Evolutionary conservation across 2,329 filamentous ascomycete genomes (phyloP), one percentile per base, ranked within the genome.

Genomic region (Fusarium piperis): DNA sequence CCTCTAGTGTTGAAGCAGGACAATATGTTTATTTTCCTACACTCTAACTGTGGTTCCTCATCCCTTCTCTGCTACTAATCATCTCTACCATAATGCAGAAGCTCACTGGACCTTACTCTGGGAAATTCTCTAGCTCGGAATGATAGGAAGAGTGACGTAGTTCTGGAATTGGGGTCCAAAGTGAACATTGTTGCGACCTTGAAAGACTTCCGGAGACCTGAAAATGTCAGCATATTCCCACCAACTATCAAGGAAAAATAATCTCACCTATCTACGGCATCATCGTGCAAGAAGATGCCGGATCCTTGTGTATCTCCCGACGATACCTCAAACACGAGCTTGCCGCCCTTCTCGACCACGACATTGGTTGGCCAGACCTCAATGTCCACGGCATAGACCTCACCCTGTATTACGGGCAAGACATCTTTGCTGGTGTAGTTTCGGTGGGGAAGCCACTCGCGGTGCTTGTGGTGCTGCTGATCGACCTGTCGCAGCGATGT

Each of bases 321-420:
- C 7, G 83, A 78, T 3, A 91, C 81, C 77, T 91, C 88, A 44
- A 91, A 84, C 3, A 90, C 82, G 16, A 91, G 72, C 72, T 81
- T 84, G 0, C 83, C 86, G 0, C 88, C 88, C 35, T 77, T 76
- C 26, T 78, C 77, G 11, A 80, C 81, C 0, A 90, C 80, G 0
- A 91, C 88, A 66, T 89, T 90, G 0, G 89, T 91, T 0, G 90
- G 89, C 90, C 89, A 92, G 0, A 92, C 77, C 76, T 92, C 90
- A 0, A 92, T 81, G 67, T 92, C 89, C 1, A 91, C 87, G 0
- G 77, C 79, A 72, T 92, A 92, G 0, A 90, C 81, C 61, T 89
- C 85, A 0, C 86, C 87, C 0, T 83, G 80, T 30, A 85, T 83
- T 10, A 92, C 88, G 1, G 85, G 82, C 51, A 83, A 83, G 3